Conservation (phyloP, 371 early-diverging fungal species). For the Mortierella sp. region DNA sequence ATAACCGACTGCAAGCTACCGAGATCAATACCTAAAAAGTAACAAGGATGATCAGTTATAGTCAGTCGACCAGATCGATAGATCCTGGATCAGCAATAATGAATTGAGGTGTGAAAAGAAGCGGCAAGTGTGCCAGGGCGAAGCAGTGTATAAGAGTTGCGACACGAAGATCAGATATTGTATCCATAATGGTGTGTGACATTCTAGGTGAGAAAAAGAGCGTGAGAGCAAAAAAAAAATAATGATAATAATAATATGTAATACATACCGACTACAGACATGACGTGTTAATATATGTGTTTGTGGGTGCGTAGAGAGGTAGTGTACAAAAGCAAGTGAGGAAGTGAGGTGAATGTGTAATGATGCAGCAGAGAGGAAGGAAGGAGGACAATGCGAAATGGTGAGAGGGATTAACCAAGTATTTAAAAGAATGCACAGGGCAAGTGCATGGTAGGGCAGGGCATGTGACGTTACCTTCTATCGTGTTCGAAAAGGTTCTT, state of each 20-base stretch:
- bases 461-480: slow-evolving; percentile 6
- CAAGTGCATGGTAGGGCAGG: background rate
- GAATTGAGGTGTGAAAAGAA: background rate
- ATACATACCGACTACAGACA: slow-evolving; percentile 55
- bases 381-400: background rate
- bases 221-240: background rate
- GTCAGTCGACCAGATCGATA: slow-evolving; percentile 1
- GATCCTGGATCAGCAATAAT: background rate
- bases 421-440: slow-evolving; percentile 4
- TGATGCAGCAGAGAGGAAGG: background rate
- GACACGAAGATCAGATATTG: background rate
- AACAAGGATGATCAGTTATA: slow-evolving; percentile 63
- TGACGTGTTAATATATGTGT: slow-evolving; percentile 20
- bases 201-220: background rate
- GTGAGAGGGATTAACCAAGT: background rate
- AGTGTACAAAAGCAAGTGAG: slow-evolving; percentile 1
- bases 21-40: slow-evolving; percentile 89
- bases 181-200: too few species aligned
- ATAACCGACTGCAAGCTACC: slow-evolving; percentile 96
- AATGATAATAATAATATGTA: too few species aligned
- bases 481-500: slow-evolving; percentile 20
- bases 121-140: background rate
- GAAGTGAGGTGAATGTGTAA: background rate
- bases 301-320: slow-evolving; percentile 1
- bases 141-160: background rate